Evolutionary conservation across 371 early-diverging fungal species (phyloP).

Genomic region (Mucor piriformis): DNA sequence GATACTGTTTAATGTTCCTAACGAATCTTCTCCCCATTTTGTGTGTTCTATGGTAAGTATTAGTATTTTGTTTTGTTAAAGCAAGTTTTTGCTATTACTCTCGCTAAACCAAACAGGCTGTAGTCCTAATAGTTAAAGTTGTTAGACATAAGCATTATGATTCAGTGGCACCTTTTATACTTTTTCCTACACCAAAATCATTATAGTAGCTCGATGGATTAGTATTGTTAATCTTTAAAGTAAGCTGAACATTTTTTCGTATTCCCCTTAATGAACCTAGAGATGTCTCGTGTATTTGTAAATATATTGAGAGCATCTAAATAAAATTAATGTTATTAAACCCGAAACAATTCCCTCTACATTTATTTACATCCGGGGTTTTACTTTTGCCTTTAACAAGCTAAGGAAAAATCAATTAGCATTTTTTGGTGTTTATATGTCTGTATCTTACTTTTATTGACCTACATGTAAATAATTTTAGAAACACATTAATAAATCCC

Average conservation of each 20-base stretch:
- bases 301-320: conserved; percentile 53
- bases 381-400: conserved; percentile 20
- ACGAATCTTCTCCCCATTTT: conserved; percentile 60
- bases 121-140: conserved; percentile 16
- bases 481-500: background rate
- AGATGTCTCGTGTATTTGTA: conserved; percentile 55
- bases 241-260: conserved; percentile 50
- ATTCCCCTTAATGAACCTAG: conserved; percentile 44
- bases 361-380: conserved; percentile 14
- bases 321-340: background rate
- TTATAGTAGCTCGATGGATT: conserved; percentile 48
- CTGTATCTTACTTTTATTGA: conserved; percentile 17
- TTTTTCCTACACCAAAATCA: conserved; percentile 46
- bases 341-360: background rate
- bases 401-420: background rate
- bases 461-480: background rate
- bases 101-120: conserved; percentile 54
- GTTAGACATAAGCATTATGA: too few relatives aligned
- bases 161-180: too few relatives aligned
- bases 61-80: background rate
- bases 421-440: background rate
- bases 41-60: conserved; percentile 37
- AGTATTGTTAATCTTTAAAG: conserved; percentile 55
- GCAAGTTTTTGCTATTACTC: conserved; percentile 31
- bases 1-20: conserved; percentile 45